Conservation (phyloP, 2,329 filamentous ascomycete genomes). For the Coleophoma cylindrospora region DNA sequence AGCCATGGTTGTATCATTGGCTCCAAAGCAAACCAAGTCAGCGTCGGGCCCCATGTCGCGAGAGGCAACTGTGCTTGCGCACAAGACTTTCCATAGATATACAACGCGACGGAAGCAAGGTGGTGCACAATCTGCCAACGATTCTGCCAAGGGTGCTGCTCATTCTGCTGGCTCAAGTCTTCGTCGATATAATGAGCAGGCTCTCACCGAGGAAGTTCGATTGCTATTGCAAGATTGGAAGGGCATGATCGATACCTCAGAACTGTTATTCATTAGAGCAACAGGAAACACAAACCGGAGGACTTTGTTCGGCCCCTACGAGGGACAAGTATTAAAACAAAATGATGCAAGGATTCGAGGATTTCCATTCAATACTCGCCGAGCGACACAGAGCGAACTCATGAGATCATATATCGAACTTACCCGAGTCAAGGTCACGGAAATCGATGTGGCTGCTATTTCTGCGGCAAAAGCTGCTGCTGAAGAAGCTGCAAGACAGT, state of each 20-base stretch:
- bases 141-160: constrained; percentile 87
- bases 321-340: constrained; percentile 74
- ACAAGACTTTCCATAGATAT: constrained; percentile 97
- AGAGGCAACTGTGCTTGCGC: constrained; percentile 82
- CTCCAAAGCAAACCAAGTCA: constrained; percentile 70
- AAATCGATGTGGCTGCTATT: constrained; percentile 64
- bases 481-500: constrained; percentile 38
- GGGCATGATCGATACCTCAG: constrained; percentile 73
- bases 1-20: constrained; percentile 87
- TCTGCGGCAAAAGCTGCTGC: constrained; percentile 41
- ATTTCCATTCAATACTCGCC: constrained; percentile 88
- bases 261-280: constrained; percentile 84
- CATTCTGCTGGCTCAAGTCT: constrained; percentile 90
- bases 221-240: constrained; percentile 81
- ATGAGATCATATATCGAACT: constrained; percentile 94
- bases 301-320: constrained; percentile 87
- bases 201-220: constrained; percentile 83
- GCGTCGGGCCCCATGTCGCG: constrained; percentile 68
- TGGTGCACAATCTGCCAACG: constrained; percentile 89
- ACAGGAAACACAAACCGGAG: constrained; percentile 81
- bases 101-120: constrained; percentile 95
- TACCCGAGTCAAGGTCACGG: constrained; percentile 80
- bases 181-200: constrained; percentile 90
- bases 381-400: constrained; percentile 89
- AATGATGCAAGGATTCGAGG: constrained; percentile 78